Evolutionary conservation across 352 stramenopile genomes (phyloP), one percentile per base, ranked within the genome.

Genomic region (Pythium guiyangense): DNA sequence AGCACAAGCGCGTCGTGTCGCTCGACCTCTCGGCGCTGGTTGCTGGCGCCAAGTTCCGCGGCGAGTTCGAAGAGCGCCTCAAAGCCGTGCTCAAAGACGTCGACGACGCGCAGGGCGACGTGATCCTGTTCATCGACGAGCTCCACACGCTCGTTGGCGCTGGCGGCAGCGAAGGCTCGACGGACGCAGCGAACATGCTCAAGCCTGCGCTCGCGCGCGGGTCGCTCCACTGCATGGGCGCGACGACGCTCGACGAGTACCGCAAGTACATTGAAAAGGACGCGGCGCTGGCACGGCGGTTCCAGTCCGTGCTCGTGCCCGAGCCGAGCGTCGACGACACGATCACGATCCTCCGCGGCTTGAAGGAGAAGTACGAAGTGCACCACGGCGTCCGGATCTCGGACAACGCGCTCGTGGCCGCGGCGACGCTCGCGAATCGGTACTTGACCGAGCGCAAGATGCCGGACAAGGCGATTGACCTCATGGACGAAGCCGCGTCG

Each of bases 101-200:
- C 52, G 86, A 96, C 60, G 82, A 95, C 26, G 94, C 94, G 53
- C 81, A 98, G 57, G 92, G 90, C 57, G 96, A 98, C 62, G 97
- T 99, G 62, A 97, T 99, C 47, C 66, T 99, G 42, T 99, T 99
- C 64, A 97, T 99, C 52, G 97, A 99, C 48, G 97, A 99, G 63
- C 94, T 98, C 68, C 96, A 99, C 74, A 52, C 98, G 40, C 88
- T 99, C 25, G 67, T 99, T 10, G 97, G 97, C 17, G 96, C 97
- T 18, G 97, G 97, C 6, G 84, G 88, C 45, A 92, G 74, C 0
- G 86, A 79, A 9, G 92, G 93, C 39, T 82, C 97, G 0, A 99
- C 99, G 96, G 96, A 99, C 58, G 97, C 97, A 29, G 92, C 96
- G 9, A 99, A 99, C 64, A 59, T 99, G 50, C 72, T 99, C 26